Base-by-base conservation (phyloP, 2,329 filamentous ascomycete genomes). In the Fusarium sp. region DNA sequence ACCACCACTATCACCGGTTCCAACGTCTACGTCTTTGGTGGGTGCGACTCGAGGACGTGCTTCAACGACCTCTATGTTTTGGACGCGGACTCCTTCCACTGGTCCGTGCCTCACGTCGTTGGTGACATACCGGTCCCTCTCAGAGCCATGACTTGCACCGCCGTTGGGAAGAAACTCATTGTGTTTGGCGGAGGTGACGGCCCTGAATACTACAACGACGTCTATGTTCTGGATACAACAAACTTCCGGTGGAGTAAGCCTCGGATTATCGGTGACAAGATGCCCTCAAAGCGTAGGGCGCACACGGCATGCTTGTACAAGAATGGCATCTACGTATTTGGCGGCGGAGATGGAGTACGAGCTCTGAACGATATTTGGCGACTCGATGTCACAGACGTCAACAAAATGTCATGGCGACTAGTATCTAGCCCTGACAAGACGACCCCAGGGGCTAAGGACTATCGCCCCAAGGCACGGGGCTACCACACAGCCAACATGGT, bases 401-500 rank as follows among this genome's bases (percentile, higher is more conserved):
- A 79, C 77, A 90, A 90, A 79, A 90, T 91, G 88, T 87, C 85
- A 61, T 91, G 89, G 89, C 87, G 86, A 75, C 80, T 90, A 55
- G 83, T 91, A 57, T 90, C 87, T 10, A 78, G 79, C 44, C 80
- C 84, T 1, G 81, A 82, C 16, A 77, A 78, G 69, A 73, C 77
- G 49, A 58, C 70, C 2, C 73, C 77, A 3, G 72, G 75, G 5
- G 67, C 68, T 34, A 74, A 74, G 53, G 83, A 84, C 62, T 74
- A 77, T 51, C 83, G 83, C 50, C 89, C 89, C 18, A 89, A 88
- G 75, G 87, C 89, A 18, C 82, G 89, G 53, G 89, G 89, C 56
- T 91, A 91, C 75, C 89, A 91, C 77, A 91, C 89, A 4, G 89
- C 89, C 68, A 91, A 91, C 76, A 91, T 91, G 85, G 89, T 91